Conservation (phyloP, 495 filamentous ascomycete genomes). For the Penicillium crystallinum region DNA sequence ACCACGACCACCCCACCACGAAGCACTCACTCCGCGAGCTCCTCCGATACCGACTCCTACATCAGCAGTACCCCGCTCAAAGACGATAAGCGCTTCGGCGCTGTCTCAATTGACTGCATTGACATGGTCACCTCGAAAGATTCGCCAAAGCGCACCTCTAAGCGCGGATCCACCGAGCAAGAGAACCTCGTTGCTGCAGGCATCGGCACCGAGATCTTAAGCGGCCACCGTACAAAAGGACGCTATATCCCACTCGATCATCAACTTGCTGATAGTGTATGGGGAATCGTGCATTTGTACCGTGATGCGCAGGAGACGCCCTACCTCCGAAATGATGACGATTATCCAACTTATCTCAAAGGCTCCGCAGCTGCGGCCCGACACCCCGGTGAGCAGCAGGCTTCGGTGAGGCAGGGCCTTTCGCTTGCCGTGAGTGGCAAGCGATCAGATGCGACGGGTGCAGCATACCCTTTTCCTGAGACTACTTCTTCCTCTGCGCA, state of each 20-base stretch:
- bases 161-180: conserved; percentile 10
- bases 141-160: conserved; percentile 11
- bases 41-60: neutral
- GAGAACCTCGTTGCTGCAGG: conserved; percentile 41
- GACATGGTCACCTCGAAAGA: conserved; percentile 51
- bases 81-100: conserved; percentile 59
- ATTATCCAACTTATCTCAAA: conserved; percentile 39
- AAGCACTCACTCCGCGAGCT: neutral
- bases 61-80: conserved; percentile 22
- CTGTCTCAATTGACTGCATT: conserved; percentile 60
- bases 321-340: conserved; percentile 32
- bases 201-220: conserved; percentile 47
- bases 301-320: conserved; percentile 75
- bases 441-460: neutral
- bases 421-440: neutral
- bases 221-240: conserved; percentile 66
- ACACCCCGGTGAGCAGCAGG: conserved; percentile 24
- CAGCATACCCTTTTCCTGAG: conserved; percentile 21
- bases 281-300: conserved; percentile 92
- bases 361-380: conserved; percentile 37
- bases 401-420: neutral
- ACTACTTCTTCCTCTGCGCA: conserved; percentile 13
- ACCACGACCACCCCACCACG: neutral
- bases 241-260: conserved; percentile 68
- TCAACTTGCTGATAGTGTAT: conserved; percentile 77